Conservation (phyloP, 345 rosid species). For the Syzygium oleosum region DNA sequence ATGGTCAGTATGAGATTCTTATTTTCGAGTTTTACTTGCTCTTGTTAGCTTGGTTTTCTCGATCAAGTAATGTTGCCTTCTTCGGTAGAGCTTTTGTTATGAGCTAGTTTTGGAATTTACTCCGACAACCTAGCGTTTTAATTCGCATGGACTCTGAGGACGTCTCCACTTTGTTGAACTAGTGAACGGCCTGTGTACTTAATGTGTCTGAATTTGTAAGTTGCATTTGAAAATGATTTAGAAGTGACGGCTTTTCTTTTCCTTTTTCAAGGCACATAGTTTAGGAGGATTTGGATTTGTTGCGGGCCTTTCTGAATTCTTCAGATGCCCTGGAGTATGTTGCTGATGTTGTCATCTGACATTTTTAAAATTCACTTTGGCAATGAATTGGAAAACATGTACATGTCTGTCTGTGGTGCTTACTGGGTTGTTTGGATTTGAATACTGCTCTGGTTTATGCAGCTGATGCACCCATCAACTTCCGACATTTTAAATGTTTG, state of each 20-base stretch:
- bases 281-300: neutral
- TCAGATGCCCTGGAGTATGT: neutral
- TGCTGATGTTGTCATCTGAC: neutral
- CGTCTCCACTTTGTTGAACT: neutral
- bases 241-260: neutral
- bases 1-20: conserved; percentile 45
- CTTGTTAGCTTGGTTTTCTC: neutral
- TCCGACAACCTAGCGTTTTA: neutral
- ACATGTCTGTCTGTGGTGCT: neutral
- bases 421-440: neutral
- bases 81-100: neutral
- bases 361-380: neutral
- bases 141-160: neutral
- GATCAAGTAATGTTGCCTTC: neutral
- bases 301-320: neutral
- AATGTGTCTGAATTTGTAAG: neutral
- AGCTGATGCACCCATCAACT: neutral
- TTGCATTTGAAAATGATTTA: neutral
- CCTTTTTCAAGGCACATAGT: neutral
- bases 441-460: neutral
- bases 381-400: neutral
- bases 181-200: neutral
- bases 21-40: neutral
- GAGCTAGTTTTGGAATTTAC: neutral
- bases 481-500: neutral